These are phyloP conservation scores for Rhododendron kiyosumense DNA, from an alignment of 148 eudicot species.

Conservation along the genomic window DNA sequence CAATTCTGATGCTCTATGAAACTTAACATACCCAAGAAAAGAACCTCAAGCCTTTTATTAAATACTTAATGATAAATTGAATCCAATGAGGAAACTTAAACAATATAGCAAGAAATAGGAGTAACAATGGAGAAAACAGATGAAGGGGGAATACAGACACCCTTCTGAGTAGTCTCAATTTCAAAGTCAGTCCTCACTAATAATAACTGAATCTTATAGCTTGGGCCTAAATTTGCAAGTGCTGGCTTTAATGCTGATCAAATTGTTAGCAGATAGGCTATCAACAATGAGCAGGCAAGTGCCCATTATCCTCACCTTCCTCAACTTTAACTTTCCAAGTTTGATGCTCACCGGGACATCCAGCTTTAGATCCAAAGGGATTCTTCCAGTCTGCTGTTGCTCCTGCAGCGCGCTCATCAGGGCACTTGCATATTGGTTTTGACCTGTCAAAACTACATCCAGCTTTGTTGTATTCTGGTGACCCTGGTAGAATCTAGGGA, in stretches of 20 bases:
- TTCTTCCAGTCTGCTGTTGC: conserved; percentile 66
- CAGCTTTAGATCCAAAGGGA: conserved; percentile 69
- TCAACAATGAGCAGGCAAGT: conserved; percentile 65
- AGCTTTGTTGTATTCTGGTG: conserved; percentile 48
- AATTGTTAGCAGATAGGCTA: conserved; percentile 50
- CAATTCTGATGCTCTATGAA: background rate
- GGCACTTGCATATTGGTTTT: conserved; percentile 62
- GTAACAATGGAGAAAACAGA: background rate
- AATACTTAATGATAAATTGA: too few relatives aligned
- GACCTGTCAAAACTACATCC: conserved; percentile 55
- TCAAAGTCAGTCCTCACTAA: conserved; percentile 1
- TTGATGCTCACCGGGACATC: conserved; percentile 62
- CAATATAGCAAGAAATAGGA: background rate
- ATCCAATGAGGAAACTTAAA: background rate
- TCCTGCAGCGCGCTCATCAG: conserved; percentile 61
- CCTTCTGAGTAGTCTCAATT: background rate
- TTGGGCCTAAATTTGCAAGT: conserved; percentile 54
- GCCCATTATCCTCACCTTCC: conserved; percentile 55
- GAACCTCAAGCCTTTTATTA: background rate
- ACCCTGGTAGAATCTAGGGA: conserved; percentile 77
- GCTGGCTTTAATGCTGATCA: conserved; percentile 65
- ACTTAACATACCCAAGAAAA: background rate
- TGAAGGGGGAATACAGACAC: background rate
- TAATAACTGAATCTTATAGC: conserved; percentile 32
- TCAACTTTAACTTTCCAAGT: conserved; percentile 59